phyloP scores from a whole-genome alignment of 768 basidiomycete genomes.

The Scleroderma citrinum region DNA sequence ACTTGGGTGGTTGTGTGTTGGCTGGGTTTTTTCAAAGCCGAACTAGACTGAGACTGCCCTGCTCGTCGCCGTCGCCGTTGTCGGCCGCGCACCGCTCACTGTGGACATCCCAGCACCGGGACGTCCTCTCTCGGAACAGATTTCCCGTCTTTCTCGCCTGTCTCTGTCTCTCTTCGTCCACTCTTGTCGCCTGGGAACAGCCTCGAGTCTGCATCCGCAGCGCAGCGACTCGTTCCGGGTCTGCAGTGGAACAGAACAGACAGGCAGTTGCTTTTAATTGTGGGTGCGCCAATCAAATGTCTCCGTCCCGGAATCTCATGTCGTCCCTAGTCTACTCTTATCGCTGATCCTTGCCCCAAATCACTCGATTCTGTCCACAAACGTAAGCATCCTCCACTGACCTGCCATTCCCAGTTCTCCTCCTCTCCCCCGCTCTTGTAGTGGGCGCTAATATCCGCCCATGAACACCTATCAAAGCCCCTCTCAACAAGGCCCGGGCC shows the following conservation, averaged over 20 bases:
- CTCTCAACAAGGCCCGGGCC: conserved; percentile 16
- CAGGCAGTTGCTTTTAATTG: conserved; percentile 9
- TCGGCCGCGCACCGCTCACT: not conserved
- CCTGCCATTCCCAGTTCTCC: not conserved
- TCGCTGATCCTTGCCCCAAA: conserved; percentile 12
- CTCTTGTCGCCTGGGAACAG: conserved; percentile 21
- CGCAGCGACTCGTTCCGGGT: conserved; percentile 13
- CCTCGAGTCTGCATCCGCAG: conserved; percentile 9
- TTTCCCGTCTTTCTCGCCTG: not conserved
- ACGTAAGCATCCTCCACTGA: conserved; percentile 7
- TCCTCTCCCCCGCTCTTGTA: no score
- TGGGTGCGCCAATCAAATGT: conserved; percentile 2
- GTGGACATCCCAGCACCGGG: not conserved
- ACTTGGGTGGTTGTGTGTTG: conserved; percentile 5
- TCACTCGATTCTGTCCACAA: conserved; percentile 10
- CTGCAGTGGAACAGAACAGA: not conserved
- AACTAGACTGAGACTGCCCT: not conserved
- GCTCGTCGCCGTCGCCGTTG: conserved; percentile 1
- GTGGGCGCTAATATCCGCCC: not conserved
- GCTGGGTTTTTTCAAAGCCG: conserved; percentile 5
- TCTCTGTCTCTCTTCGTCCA: conserved; percentile 1
- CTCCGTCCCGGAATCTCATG: conserved; percentile 10
- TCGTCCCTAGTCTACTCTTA: conserved; percentile 11
- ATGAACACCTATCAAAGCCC: conserved; percentile 11
- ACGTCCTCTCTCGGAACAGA: not conserved